Evolutionary conservation across 257 asterid species (phyloP), one percentile per base, ranked within the genome.

Genomic region (Nemophila menziesii): DNA sequence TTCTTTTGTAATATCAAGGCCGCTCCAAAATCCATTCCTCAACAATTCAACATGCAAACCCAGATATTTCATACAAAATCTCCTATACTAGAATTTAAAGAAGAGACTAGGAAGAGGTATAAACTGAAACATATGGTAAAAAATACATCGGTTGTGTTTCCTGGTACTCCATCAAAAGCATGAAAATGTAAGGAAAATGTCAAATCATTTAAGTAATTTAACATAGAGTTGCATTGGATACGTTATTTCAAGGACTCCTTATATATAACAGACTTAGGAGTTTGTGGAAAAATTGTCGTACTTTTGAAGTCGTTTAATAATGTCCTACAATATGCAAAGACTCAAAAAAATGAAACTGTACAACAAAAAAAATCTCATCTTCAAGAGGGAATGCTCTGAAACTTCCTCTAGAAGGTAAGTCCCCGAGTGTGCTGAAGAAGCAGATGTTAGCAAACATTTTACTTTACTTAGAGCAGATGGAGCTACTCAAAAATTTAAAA

Each of bases 341-440:
- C 69, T 73, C 0, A 63, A 56, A 26, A 62, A 71, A 34, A 17
- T 78, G 61, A 78, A 74, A 62, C 66, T 78, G 3, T 26, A 49
- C 22, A 34, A 67, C 16, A 69, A 48, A 22, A 11, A n/a, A n/a
- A n/a, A n/a, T 39, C n/a, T n/a, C n/a, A n/a, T n/a, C n/a, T n/a
- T n/a, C n/a, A n/a, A n/a, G n/a, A 13, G 8, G 6, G 4, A 4
- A 22, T 3, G 8, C 53, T 11, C 15, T 0, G 0, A 12, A 22
- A 20, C 57, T 73, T 8, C 82, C 74, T 0, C 21, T 4, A 2
- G 13, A 3, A 0, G 22, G 36, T 7, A 22, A 16, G 21, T 72
- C 72, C 49, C 73, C 78, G 0, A 16, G 21, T 19, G 55, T 26
- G 2, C 64, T 77, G 4, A 69, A 14, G 42, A 61, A 41, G 21